Percentiles rank a stretch among this genome's conserved stretches.
Conservation (phyloP, 2,329 filamentous ascomycete genomes). For the Nannizzia gypsea region DNA sequence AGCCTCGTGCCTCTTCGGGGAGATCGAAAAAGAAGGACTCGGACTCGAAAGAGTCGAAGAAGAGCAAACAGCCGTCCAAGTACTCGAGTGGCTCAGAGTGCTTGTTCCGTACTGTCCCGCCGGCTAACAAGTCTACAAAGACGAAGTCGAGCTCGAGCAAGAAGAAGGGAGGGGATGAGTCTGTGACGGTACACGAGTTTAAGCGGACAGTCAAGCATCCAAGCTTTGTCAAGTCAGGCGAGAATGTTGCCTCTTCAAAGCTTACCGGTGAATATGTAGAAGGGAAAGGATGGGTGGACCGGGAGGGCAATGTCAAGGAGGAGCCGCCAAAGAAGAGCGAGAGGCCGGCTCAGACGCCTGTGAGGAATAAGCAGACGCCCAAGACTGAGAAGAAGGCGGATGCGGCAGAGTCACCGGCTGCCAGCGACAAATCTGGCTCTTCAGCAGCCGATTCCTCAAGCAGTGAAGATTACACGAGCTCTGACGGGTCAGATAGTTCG, state of each 20-base stretch:
- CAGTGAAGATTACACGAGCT: neutral
- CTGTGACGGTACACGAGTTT: constrained; percentile 76
- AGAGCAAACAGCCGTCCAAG: constrained; percentile 53
- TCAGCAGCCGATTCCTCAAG: neutral
- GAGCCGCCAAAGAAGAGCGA: constrained; percentile 6
- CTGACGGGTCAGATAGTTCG: neutral
- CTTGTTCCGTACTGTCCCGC: constrained; percentile 69
- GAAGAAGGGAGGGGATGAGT: constrained; percentile 48
- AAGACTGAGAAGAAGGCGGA: neutral
- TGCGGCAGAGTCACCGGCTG: neutral
- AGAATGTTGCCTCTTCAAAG: constrained; percentile 34
- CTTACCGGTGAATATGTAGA: constrained; percentile 59
- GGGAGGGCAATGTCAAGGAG: constrained; percentile 58
- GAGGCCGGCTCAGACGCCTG: neutral
- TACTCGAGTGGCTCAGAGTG: constrained; percentile 72
- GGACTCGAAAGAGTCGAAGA: constrained; percentile 45
- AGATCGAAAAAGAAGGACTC: constrained; percentile 41
- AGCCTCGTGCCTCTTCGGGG: constrained; percentile 38
- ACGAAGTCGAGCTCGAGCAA: constrained; percentile 17
- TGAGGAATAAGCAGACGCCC: neutral
- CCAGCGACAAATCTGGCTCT: neutral
- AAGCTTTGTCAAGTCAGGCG: constrained; percentile 58
- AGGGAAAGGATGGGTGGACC: constrained; percentile 79
- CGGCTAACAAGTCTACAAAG: constrained; percentile 39
- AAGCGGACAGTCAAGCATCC: constrained; percentile 72